Percentiles rank a stretch among this genome's conserved stretches.
These are phyloP conservation scores for Fraxinus excelsior DNA, from an alignment of 257 asterid species.

Conservation along the genomic window DNA sequence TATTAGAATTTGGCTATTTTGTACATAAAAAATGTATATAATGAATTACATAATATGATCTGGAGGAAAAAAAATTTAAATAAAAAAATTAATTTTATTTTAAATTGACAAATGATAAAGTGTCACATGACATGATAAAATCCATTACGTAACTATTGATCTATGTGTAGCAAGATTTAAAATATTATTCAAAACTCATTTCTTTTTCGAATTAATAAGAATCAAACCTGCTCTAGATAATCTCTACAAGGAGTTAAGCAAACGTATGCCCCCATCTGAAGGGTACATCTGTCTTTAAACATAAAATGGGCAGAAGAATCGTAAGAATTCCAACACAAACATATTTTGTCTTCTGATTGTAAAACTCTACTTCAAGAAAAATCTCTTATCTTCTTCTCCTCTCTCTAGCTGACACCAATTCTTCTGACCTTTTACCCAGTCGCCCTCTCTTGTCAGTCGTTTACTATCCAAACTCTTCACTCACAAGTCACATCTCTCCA, in stretches of 20 bases:
- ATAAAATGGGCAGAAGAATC: background rate
- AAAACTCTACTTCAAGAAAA: conserved; percentile 1
- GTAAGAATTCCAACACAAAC: background rate
- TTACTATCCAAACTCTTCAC: background rate
- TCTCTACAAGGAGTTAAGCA: background rate
- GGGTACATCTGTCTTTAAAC: conserved; percentile 2
- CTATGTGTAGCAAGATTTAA: no score
- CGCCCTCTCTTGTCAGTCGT: conserved; percentile 28
- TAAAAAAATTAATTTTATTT: no score
- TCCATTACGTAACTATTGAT: no score
- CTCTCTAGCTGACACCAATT: conserved; percentile 19
- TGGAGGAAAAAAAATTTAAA: no score
- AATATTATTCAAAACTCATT: no score
- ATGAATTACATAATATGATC: no score
- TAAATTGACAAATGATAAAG: no score
- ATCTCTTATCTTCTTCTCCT: conserved; percentile 43
- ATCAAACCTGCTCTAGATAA: no score
- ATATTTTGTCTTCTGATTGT: background rate
- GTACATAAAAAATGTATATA: no score
- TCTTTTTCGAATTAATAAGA: no score
- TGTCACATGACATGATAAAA: no score
- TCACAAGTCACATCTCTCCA: background rate
- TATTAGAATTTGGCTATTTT: no score
- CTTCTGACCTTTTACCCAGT: conserved; percentile 34
- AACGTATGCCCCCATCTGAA: background rate